Evolutionary conservation across 768 basidiomycete genomes (phyloP).

Genomic region (Pulveroboletus ravenelii): DNA sequence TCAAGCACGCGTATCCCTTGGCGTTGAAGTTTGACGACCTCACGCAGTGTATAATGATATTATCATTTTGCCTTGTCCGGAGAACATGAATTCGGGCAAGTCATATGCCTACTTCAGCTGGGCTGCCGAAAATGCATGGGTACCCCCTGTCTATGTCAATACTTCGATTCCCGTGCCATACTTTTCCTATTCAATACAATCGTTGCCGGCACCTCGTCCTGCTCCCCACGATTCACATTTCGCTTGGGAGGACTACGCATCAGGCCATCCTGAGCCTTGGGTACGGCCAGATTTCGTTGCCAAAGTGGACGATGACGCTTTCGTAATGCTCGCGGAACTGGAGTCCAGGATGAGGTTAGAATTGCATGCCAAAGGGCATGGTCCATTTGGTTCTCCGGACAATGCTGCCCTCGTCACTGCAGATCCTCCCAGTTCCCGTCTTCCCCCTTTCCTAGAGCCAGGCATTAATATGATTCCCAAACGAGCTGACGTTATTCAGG

Average conservation of each 20-base stretch:
- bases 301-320: constrained; percentile 94
- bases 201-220: constrained; percentile 51
- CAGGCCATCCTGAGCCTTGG: constrained; percentile 53
- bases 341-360: constrained; percentile 84
- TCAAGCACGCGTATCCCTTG: not conserved
- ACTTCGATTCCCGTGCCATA: constrained; percentile 38
- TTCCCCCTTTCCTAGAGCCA: not conserved
- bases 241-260: constrained; percentile 48
- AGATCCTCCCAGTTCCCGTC: not conserved
- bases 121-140: constrained; percentile 88
- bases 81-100: constrained; percentile 98
- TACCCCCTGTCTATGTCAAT: constrained; percentile 68
- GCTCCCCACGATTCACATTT: constrained; percentile 66
- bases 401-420: constrained; percentile 2
- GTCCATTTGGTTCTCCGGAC: constrained; percentile 18
- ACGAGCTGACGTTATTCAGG: constrained; percentile 29
- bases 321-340: constrained; percentile 91
- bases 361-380: constrained; percentile 45
- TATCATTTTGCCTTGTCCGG: constrained; percentile 72
- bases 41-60: constrained; percentile 80
- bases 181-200: constrained; percentile 65
- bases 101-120: constrained; percentile 89
- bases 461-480: not conserved
- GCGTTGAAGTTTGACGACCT: constrained; percentile 2
- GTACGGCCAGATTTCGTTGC: constrained; percentile 87